A percentile compares a stretch with the other conserved stretches of the same genome.
phyloP scores from a whole-genome alignment of 2,329 filamentous ascomycete genomes.

The Pleochaeta shiraiana region DNA sequence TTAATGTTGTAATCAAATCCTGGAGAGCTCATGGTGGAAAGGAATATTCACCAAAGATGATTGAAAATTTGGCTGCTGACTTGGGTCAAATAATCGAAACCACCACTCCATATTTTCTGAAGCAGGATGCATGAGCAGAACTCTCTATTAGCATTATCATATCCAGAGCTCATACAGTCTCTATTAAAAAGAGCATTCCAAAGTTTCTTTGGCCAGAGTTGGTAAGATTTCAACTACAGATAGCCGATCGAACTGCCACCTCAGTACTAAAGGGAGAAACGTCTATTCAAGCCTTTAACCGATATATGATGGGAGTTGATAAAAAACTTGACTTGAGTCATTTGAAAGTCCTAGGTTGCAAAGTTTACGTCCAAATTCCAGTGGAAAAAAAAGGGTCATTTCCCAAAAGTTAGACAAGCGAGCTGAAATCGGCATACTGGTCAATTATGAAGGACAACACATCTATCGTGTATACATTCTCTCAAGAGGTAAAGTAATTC shows the following conservation, averaged over 20 bases:
- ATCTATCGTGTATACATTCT: background rate
- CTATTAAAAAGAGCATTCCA: background rate
- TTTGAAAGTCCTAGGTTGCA: slow-evolving; percentile 3
- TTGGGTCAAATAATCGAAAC: slow-evolving; percentile 1
- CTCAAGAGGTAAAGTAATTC: background rate
- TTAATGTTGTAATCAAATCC: background rate
- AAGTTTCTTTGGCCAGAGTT: background rate
- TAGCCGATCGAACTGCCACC: background rate
- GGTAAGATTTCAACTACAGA: background rate
- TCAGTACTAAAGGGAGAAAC: background rate
- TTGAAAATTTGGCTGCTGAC: background rate
- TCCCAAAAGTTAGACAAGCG: background rate
- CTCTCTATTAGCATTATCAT: background rate
- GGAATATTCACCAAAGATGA: background rate
- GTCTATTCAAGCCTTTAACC: background rate
- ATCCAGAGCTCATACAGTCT: background rate
- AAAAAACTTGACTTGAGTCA: background rate
- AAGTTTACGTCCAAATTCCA: slow-evolving; percentile 1
- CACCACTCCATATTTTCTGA: background rate
- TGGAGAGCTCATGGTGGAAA: background rate
- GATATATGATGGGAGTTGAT: background rate
- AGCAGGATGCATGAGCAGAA: background rate
- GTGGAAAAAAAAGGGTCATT: slow-evolving; percentile 3
- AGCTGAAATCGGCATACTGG: slow-evolving; percentile 3
- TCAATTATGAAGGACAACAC: slow-evolving; percentile 2